Evolutionary conservation across 2,329 filamentous ascomycete genomes (phyloP).

Genomic region (Leptographium procerum): DNA sequence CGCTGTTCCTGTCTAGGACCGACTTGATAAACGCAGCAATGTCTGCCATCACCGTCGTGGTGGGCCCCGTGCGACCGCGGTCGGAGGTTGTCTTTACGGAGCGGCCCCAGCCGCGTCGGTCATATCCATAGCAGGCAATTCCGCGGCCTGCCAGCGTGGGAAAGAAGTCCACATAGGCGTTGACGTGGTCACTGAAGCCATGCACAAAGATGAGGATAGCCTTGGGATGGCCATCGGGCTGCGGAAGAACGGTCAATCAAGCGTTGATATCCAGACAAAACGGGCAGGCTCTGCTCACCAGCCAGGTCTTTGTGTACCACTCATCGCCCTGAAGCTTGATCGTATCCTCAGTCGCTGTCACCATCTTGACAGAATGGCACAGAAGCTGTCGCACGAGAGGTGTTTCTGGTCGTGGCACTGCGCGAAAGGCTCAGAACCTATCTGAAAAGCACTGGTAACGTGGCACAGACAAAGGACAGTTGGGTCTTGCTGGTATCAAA

Average conservation of each 20-base stretch:
- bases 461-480: not conserved
- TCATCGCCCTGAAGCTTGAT: constrained; percentile 32
- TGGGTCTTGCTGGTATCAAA: not conserved
- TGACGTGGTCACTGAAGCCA: constrained; percentile 79
- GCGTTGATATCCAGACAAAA: not conserved
- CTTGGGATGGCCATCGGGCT: constrained; percentile 2
- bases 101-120: constrained; percentile 83
- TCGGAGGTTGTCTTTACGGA: constrained; percentile 51
- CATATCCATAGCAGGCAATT: constrained; percentile 67
- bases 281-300: constrained; percentile 28
- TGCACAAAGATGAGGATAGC: constrained; percentile 77
- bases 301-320: constrained; percentile 48
- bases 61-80: constrained; percentile 63
- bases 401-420: too few species aligned
- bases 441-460: too few species aligned
- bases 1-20: constrained; percentile 27
- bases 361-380: constrained; percentile 19
- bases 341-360: constrained; percentile 35
- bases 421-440: too few species aligned
- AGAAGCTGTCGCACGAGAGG: not conserved
- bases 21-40: constrained; percentile 62
- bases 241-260: not conserved
- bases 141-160: constrained; percentile 54
- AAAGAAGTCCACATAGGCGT: constrained; percentile 68
- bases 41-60: constrained; percentile 61